Evolutionary conservation across 495 filamentous ascomycete genomes (phyloP).

Genomic region (Penicillium coffeae): DNA sequence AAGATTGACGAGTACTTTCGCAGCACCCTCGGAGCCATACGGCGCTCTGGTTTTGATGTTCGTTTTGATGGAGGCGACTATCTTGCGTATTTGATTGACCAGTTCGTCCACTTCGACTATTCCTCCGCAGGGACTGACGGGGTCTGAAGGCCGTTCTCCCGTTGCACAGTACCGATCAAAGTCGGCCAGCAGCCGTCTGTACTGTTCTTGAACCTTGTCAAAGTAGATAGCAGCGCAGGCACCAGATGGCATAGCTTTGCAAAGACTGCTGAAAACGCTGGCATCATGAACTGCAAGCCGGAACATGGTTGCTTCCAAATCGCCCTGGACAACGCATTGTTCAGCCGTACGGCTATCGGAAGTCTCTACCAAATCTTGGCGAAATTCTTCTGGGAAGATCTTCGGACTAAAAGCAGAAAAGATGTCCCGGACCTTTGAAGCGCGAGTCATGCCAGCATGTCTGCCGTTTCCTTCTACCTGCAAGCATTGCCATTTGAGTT

Average conservation of each 20-base stretch:
- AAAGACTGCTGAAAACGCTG: constrained; percentile 41
- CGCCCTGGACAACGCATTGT: constrained; percentile 45
- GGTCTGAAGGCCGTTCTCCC: constrained; percentile 22
- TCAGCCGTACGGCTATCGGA: constrained; percentile 29
- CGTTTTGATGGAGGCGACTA: constrained; percentile 32
- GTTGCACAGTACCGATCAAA: constrained; percentile 44
- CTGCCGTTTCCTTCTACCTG: constrained; percentile 21
- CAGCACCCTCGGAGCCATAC: constrained; percentile 36
- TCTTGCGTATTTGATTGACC: constrained; percentile 28
- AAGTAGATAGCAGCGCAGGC: constrained; percentile 48
- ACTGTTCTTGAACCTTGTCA: constrained; percentile 39
- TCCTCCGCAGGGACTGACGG: constrained; percentile 12
- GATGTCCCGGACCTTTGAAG: constrained; percentile 44
- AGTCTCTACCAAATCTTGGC: constrained; percentile 35
- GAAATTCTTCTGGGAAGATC: constrained; percentile 45
- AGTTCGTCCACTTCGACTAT: constrained; percentile 31
- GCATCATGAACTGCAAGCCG: constrained; percentile 47
- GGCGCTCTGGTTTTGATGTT: constrained; percentile 36
- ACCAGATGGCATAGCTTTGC: constrained; percentile 43
- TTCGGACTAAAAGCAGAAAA: constrained; percentile 45
- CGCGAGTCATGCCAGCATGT: constrained; percentile 31
- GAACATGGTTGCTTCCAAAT: constrained; percentile 50
- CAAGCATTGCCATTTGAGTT: constrained; percentile 37
- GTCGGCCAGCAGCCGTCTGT: constrained; percentile 31
- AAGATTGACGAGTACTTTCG: constrained; percentile 38